Conservation (phyloP, 2,329 filamentous ascomycete genomes). For the Epicoccum nigrum region DNA sequence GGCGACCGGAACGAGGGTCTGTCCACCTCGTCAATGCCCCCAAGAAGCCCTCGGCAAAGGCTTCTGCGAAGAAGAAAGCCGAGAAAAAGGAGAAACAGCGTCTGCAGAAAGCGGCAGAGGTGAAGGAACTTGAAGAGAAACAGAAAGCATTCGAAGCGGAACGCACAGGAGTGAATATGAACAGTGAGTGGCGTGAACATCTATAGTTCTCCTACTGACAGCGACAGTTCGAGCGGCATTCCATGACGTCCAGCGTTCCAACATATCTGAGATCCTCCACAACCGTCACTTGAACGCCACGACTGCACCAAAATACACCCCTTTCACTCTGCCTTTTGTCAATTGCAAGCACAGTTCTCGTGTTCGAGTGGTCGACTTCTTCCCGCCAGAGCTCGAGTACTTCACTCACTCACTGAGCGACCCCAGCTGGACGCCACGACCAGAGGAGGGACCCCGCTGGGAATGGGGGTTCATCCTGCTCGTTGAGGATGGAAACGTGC, state of each 20-base stretch:
- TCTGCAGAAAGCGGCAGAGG: conserved; percentile 43
- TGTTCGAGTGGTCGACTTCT: conserved; percentile 83
- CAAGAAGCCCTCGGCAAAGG: conserved; percentile 27
- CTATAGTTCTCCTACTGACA: not conserved
- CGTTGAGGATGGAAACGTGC: conserved; percentile 69
- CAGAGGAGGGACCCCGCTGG: conserved; percentile 63
- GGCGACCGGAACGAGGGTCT: conserved; percentile 22
- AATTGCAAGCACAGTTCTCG: conserved; percentile 72
- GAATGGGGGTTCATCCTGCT: conserved; percentile 84
- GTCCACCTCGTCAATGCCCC: conserved; percentile 23
- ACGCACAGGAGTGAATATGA: conserved; percentile 43
- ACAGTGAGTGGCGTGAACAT: conserved; percentile 44
- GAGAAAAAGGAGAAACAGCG: conserved; percentile 44
- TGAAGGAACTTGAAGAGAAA: conserved; percentile 32
- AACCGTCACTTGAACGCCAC: conserved; percentile 50
- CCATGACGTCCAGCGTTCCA: conserved; percentile 43
- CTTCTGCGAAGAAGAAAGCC: conserved; percentile 46
- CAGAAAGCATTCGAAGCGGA: conserved; percentile 19
- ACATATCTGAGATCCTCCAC: conserved; percentile 56
- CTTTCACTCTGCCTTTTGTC: conserved; percentile 69
- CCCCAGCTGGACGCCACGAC: conserved; percentile 33
- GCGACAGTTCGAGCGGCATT: conserved; percentile 7
- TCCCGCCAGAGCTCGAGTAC: conserved; percentile 70
- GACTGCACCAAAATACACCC: conserved; percentile 40
- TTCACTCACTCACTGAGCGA: conserved; percentile 63